Percentiles rank a stretch among this genome's conserved stretches.
Conservation (phyloP, 2,329 filamentous ascomycete species). For the Elsinoe necatrix region DNA sequence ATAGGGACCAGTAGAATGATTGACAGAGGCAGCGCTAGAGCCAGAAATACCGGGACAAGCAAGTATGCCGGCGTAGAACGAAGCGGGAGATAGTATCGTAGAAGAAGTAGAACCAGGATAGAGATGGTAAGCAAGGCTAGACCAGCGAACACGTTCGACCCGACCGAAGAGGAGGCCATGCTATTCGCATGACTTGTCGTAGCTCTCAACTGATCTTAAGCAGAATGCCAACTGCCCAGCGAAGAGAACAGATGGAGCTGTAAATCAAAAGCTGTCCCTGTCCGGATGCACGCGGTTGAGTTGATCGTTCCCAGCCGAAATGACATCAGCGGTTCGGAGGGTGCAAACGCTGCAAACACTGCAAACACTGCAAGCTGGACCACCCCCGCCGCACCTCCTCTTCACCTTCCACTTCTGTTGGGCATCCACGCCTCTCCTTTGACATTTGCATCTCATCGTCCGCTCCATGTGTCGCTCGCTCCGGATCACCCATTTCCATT, state of each 20-base stretch:
- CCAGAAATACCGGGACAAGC: slow-evolving; percentile 85
- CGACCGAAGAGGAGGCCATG: slow-evolving; percentile 54
- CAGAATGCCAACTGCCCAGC: background rate
- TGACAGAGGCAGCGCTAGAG: slow-evolving; percentile 84
- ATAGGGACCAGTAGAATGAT: slow-evolving; percentile 90
- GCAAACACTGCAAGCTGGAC: background rate
- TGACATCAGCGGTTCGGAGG: background rate
- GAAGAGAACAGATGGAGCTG: background rate
- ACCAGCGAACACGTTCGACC: slow-evolving; percentile 70
- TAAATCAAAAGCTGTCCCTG: background rate
- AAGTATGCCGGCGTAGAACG: slow-evolving; percentile 86
- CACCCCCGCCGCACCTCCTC: background rate
- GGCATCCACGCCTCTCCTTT: background rate
- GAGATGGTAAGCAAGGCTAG: slow-evolving; percentile 66
- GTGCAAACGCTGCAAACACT: background rate
- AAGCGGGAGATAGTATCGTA: slow-evolving; percentile 83
- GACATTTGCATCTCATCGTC: no score
- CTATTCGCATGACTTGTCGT: slow-evolving; percentile 1
- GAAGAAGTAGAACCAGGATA: slow-evolving; percentile 67
- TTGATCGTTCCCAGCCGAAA: background rate
- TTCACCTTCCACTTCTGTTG: background rate
- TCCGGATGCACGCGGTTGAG: background rate
- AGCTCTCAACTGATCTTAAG: background rate
- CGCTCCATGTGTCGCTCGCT: no score
- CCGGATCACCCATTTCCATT: no score